Evolutionary conservation across 2,329 filamentous ascomycete genomes (phyloP).

Genomic region (Curvularia sp.): DNA sequence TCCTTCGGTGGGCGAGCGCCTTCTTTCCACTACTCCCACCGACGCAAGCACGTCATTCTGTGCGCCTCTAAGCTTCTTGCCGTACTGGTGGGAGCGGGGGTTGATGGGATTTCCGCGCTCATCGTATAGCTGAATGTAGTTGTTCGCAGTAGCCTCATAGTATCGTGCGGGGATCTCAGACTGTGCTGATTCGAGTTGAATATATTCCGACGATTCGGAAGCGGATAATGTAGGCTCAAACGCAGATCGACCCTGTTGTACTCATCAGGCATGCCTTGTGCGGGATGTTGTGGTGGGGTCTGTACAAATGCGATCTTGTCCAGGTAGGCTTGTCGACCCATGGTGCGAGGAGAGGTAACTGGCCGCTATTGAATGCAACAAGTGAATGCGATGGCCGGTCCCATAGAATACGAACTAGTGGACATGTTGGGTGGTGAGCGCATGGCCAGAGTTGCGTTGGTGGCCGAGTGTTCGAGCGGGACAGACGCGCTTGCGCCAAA

Average conservation of each 20-base stretch:
- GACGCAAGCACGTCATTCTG: slow-evolving; percentile 58
- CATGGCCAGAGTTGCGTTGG: neutral
- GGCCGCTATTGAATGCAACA: neutral
- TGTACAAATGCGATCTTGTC: slow-evolving; percentile 49
- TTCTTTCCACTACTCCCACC: slow-evolving; percentile 57
- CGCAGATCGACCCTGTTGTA: slow-evolving; percentile 51
- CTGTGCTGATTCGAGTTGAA: slow-evolving; percentile 37
- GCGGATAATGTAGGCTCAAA: slow-evolving; percentile 46
- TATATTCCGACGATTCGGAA: slow-evolving; percentile 35
- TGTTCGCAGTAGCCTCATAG: slow-evolving; percentile 34
- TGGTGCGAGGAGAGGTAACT: slow-evolving; percentile 13
- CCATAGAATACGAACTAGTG: neutral
- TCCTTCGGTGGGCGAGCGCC: slow-evolving; percentile 33
- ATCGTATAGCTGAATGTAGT: slow-evolving; percentile 54
- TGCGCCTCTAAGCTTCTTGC: slow-evolving; percentile 53
- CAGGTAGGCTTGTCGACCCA: slow-evolving; percentile 50
- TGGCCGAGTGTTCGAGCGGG: slow-evolving; percentile 2
- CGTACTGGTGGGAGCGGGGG: slow-evolving; percentile 50
- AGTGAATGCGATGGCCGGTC: neutral
- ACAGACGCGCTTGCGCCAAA: slow-evolving; percentile 24
- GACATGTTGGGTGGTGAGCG: neutral
- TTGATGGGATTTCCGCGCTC: slow-evolving; percentile 55
- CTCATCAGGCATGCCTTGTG: slow-evolving; percentile 24
- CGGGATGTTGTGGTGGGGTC: slow-evolving; percentile 5
- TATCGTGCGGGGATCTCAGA: slow-evolving; percentile 34